Base-by-base conservation (phyloP, 2,329 filamentous ascomycete species). In the Endothia cerciana region DNA sequence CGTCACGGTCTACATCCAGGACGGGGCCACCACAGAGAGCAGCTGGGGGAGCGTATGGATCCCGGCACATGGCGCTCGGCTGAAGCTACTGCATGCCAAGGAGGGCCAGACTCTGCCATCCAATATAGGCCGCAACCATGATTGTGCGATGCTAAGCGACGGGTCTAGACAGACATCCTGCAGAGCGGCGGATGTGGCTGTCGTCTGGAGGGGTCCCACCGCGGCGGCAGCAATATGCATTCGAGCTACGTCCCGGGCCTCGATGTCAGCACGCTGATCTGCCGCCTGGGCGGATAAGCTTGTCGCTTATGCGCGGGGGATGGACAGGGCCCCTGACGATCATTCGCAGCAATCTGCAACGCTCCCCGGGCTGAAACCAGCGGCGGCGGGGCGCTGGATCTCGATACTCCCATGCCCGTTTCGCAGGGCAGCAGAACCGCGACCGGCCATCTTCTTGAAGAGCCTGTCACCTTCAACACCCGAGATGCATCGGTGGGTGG, bases 51-150 rank as follows among this genome's bases (percentile, higher is more conserved):
- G 47, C 11, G 13, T 11, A 11, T 3, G 51, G 51, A 55, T 55
- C 51, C 51, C 51, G 51, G 51, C 51, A 36, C 51, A 33, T n/a
- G 25, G n/a, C 45, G 1, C 30, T 13, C 28, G 17, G 28, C 25
- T 19, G 19, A 57, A 28, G 30, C 38, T 58, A 58, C 55, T 58
- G 55, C 55, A 58, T 41, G 55, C 55, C 55, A 58, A 58, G 55
- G 13, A 58, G 22, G 36, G 55, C 55, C 19, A 58, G 38, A 41
- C n/a, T 41, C 19, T 38, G 38, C 33, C 55, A 38, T 11, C 19
- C 17, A 22, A 58, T 28, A 25, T 15, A 8, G 30, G 53, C 55
- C 17, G 11, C n/a, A 38, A 11, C 55, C n/a, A 19, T n/a, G 11
- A 36, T 10, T 17, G 51, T 55, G 51, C 51, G 28, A 6, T 55